Percentiles rank a stretch among this genome's conserved stretches.
Conservation (phyloP, 2,329 filamentous ascomycete genomes). For the Calonectria ilicicola region DNA sequence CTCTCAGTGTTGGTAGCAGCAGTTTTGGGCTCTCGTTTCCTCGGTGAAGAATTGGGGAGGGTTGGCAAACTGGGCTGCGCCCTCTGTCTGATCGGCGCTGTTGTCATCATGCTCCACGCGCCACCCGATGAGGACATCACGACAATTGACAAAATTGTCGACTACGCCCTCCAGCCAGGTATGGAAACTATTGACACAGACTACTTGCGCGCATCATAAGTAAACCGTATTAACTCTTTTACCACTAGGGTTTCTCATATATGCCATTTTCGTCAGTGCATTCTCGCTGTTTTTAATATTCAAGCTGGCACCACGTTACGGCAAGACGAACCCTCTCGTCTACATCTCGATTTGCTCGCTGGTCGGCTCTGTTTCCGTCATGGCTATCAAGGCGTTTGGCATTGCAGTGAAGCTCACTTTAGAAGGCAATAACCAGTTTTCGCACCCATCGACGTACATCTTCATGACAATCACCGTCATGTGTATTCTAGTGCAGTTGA, state of each 20-base stretch:
- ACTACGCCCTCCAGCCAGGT: neutral
- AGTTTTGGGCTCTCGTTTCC: constrained; percentile 1
- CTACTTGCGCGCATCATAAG: no score
- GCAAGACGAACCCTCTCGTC: neutral
- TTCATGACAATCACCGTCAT: neutral
- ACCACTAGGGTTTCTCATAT: constrained; percentile 1
- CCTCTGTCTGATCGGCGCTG: neutral
- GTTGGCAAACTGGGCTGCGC: constrained; percentile 7
- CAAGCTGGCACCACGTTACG: neutral
- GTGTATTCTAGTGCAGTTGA: constrained; percentile 15
- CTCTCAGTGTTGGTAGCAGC: constrained; percentile 4
- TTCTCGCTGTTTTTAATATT: constrained; percentile 1
- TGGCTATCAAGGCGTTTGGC: constrained; percentile 16
- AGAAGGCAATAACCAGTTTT: constrained; percentile 13
- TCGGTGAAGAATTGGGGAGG: neutral
- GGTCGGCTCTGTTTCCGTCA: constrained; percentile 7
- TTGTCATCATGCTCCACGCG: constrained; percentile 9
- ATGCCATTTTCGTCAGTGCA: neutral
- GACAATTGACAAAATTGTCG: constrained; percentile 10
- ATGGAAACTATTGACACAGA: neutral
- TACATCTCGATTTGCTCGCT: constrained; percentile 16
- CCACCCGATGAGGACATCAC: constrained; percentile 10
- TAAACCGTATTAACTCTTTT: neutral
- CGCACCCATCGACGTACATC: constrained; percentile 4
- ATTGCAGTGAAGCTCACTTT: constrained; percentile 13